These are phyloP conservation scores for Paecilomyces sp. DNA, from an alignment of 2,329 filamentous ascomycete species.

Conservation along the genomic window DNA sequence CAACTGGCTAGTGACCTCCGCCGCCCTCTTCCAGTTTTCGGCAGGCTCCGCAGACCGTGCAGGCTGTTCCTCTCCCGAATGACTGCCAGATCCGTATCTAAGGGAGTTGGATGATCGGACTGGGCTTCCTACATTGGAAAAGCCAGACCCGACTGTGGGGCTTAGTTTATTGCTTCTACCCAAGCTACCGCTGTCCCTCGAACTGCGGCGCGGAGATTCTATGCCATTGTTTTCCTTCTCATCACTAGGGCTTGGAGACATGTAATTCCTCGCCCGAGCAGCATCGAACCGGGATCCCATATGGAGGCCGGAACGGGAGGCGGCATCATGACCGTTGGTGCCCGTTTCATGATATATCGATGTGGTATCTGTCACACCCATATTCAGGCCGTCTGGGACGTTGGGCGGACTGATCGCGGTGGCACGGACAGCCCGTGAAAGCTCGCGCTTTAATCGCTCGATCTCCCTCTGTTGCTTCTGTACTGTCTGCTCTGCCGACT, in stretches of 20 bases:
- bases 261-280: conserved; percentile 33
- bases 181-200: conserved; percentile 17
- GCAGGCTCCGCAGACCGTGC: conserved; percentile 47
- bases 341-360: conserved; percentile 33
- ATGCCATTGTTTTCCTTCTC: conserved; percentile 63
- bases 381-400: conserved; percentile 47
- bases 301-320: conserved; percentile 26
- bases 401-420: conserved; percentile 31
- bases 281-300: conserved; percentile 34
- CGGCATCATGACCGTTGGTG: conserved; percentile 19
- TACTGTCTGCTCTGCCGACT: conserved; percentile 79
- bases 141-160: conserved; percentile 30
- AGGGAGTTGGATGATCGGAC: conserved; percentile 21
- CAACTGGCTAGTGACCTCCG: conserved; percentile 93
- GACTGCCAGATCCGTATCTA: conserved; percentile 27
- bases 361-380: conserved; percentile 43
- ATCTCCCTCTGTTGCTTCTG: conserved; percentile 81
- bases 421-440: conserved; percentile 43
- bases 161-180: conserved; percentile 39
- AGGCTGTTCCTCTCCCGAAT: conserved; percentile 26
- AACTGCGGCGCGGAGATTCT: conserved; percentile 25
- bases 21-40: conserved; percentile 95
- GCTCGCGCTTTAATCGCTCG: conserved; percentile 85
- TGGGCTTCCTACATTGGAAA: conserved; percentile 31
- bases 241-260: conserved; percentile 53